phyloP scores from a whole-genome alignment of 495 filamentous ascomycete genomes.

The Penicillium canariense region DNA sequence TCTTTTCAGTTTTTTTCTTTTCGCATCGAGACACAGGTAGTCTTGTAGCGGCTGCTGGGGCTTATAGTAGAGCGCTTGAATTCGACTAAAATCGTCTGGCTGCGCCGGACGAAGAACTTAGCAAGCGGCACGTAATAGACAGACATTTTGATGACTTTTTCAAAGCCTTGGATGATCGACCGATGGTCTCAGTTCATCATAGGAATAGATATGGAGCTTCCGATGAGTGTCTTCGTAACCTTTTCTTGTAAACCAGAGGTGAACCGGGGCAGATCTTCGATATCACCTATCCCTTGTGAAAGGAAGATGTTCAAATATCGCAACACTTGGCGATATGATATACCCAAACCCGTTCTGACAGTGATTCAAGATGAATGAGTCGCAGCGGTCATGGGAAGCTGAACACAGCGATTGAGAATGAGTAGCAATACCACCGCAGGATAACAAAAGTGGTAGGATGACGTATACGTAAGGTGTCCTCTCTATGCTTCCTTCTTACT shows the following conservation, averaged over 20 bases:
- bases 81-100: background rate
- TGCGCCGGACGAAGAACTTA: background rate
- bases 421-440: too few relatives aligned
- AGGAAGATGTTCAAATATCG: too few relatives aligned
- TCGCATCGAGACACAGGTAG: background rate
- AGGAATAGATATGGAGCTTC: background rate
- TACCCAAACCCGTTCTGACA: too few relatives aligned
- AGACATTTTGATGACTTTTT: background rate
- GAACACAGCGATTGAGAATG: too few relatives aligned
- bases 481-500: too few relatives aligned
- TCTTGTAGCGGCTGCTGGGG: background rate
- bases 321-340: too few relatives aligned
- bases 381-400: too few relatives aligned
- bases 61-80: background rate
- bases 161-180: background rate
- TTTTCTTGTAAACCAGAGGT: background rate
- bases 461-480: too few relatives aligned
- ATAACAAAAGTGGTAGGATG: too few relatives aligned
- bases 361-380: too few relatives aligned
- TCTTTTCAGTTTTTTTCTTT: background rate
- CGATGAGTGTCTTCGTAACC: background rate
- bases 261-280: background rate
- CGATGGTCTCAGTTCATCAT: background rate
- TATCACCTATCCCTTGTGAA: too few relatives aligned
- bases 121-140: too few relatives aligned